phyloP scores from a whole-genome alignment of 768 basidiomycete species.

The Suillus alpinus region DNA sequence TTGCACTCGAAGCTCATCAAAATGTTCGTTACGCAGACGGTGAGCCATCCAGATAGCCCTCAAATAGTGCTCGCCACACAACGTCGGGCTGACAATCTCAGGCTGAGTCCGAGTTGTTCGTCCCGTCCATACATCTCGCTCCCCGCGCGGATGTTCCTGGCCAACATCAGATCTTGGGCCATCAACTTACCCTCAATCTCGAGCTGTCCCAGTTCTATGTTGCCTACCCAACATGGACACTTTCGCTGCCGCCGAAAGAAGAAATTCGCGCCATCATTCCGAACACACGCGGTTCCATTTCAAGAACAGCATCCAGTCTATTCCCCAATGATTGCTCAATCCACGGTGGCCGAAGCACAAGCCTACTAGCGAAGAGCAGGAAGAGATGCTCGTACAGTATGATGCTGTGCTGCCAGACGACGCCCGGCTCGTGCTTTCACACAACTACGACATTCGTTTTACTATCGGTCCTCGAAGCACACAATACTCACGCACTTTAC shows the following conservation, averaged over 20 bases:
- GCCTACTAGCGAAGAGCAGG: conserved; percentile 71
- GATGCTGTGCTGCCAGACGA: conserved; percentile 79
- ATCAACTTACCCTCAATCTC: too few species aligned
- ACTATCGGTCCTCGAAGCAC: conserved; percentile 17
- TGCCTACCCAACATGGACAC: too few species aligned
- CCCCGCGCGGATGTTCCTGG: too few species aligned
- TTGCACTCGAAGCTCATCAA: conserved; percentile 1
- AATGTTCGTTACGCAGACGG: too few species aligned
- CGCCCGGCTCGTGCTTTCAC: conserved; percentile 52
- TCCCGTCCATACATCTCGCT: too few species aligned
- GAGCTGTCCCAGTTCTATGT: too few species aligned
- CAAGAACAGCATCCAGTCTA: conserved; percentile 69
- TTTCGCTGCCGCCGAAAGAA: conserved; percentile 55
- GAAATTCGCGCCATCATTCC: conserved; percentile 51
- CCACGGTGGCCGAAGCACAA: conserved; percentile 81
- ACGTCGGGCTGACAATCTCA: too few species aligned
- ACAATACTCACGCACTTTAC: conserved; percentile 1
- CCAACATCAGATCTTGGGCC: too few species aligned
- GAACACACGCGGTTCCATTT: conserved; percentile 53
- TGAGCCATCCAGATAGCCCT: too few species aligned
- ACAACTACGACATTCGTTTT: conserved; percentile 47
- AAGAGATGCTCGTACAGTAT: conserved; percentile 84
- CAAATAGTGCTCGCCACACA: too few species aligned
- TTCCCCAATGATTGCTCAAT: conserved; percentile 73
- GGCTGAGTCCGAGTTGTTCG: too few species aligned